Percentiles rank a stretch among this genome's conserved stretches.
Evolutionary conservation across 768 basidiomycete genomes (phyloP).

Genomic region (Steccherinum ochraceum): DNA sequence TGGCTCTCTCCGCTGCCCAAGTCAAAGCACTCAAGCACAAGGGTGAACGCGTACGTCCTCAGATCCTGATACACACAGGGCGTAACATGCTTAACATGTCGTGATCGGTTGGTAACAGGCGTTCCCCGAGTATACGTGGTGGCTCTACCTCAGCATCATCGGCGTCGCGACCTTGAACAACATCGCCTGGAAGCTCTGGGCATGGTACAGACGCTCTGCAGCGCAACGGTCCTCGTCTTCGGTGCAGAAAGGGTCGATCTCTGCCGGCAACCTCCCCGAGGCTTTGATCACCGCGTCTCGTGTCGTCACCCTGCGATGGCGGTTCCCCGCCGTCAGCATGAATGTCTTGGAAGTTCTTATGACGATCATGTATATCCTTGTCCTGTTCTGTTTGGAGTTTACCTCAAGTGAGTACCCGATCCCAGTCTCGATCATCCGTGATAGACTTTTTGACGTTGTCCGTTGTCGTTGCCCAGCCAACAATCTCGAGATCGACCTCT

Average conservation of each 20-base stretch:
- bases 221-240: background rate
- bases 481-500: slow-evolving; percentile 5
- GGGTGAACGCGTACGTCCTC: background rate
- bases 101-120: slow-evolving; percentile 5
- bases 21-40: background rate
- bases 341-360: slow-evolving; percentile 22
- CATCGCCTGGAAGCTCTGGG: slow-evolving; percentile 13
- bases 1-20: background rate
- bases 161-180: slow-evolving; percentile 14
- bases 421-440: background rate
- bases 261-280: slow-evolving; percentile 17
- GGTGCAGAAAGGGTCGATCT: slow-evolving; percentile 4
- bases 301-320: slow-evolving; percentile 22
- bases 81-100: too few species aligned
- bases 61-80: background rate
- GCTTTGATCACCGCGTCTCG: slow-evolving; percentile 20
- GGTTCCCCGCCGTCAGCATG: slow-evolving; percentile 19
- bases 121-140: slow-evolving; percentile 14
- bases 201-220: slow-evolving; percentile 10
- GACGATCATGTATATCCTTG: slow-evolving; percentile 20
- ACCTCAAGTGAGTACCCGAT: slow-evolving; percentile 19
- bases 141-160: slow-evolving; percentile 10
- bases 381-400: slow-evolving; percentile 24
- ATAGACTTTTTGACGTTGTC: background rate
- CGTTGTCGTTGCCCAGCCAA: background rate